Conservation (phyloP, 208 protist species). For the Wallacemonas sp. region DNA sequence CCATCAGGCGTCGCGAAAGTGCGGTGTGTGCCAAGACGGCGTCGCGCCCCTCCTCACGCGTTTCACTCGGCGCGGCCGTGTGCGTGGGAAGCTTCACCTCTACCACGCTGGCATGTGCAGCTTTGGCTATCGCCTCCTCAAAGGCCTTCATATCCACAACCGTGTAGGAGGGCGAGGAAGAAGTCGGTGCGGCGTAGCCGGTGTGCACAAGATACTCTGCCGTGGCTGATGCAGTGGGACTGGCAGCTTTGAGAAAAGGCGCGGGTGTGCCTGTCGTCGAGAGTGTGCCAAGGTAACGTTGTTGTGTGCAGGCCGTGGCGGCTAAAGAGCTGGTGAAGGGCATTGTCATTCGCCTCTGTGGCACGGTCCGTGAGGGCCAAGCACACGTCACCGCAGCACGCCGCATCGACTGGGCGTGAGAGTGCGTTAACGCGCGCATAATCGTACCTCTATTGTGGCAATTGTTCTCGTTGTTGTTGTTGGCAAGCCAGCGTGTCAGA, state of each 20-base stretch:
- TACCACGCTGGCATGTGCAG: not conserved
- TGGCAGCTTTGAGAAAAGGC: not conserved
- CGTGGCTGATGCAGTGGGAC: not conserved
- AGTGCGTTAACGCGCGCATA: too few species aligned
- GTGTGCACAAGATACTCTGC: not conserved
- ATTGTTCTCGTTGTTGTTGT: too few species aligned
- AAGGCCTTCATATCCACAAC: conserved; percentile 16
- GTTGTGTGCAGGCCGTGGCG: too few species aligned
- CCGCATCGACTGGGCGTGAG: too few species aligned
- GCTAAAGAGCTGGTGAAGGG: too few species aligned
- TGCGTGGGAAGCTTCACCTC: not conserved
- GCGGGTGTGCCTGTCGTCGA: not conserved
- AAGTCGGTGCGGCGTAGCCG: not conserved
- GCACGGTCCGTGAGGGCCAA: too few species aligned
- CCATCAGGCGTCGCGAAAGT: not conserved
- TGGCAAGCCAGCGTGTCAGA: too few species aligned
- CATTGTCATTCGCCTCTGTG: too few species aligned
- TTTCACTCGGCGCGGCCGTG: not conserved
- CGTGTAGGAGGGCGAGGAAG: not conserved
- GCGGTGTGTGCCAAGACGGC: conserved; percentile 13
- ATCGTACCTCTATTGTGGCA: too few species aligned
- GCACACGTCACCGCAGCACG: too few species aligned
- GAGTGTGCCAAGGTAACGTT: too few species aligned
- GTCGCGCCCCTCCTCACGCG: not conserved
- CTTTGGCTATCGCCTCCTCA: conserved; percentile 9